phyloP scores from a whole-genome alignment of 2,329 filamentous ascomycete species.

The Xylaria sp. region DNA sequence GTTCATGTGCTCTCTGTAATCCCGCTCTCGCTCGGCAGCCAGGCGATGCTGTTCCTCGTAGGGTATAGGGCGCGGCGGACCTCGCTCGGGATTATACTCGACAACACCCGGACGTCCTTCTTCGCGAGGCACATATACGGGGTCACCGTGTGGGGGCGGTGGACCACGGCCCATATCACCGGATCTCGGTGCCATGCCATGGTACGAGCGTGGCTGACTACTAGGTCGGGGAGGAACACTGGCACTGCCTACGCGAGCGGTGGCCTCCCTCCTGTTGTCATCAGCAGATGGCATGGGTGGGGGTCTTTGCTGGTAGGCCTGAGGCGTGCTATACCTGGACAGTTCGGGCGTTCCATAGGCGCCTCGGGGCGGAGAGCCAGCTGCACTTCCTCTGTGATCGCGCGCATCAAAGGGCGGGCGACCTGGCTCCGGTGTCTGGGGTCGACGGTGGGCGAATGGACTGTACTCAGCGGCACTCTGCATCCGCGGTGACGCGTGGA shows the following conservation, averaged over 20 bases:
- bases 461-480: slow-evolving; percentile 65
- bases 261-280: slow-evolving; percentile 54
- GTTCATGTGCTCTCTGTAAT: slow-evolving; percentile 49
- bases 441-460: slow-evolving; percentile 69
- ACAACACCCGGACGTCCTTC: slow-evolving; percentile 54
- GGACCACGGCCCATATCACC: slow-evolving; percentile 58
- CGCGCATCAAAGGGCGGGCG: slow-evolving; percentile 61
- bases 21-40: slow-evolving; percentile 54
- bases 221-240: slow-evolving; percentile 59
- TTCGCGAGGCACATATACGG: slow-evolving; percentile 61
- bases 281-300: slow-evolving; percentile 59
- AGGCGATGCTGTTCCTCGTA: slow-evolving; percentile 66
- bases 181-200: slow-evolving; percentile 55
- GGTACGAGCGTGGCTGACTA: slow-evolving; percentile 64
- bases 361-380: slow-evolving; percentile 59
- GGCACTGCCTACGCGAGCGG: slow-evolving; percentile 47
- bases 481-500: slow-evolving; percentile 67
- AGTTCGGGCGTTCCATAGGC: slow-evolving; percentile 66
- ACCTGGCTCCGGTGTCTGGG: slow-evolving; percentile 77
- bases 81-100: slow-evolving; percentile 65
- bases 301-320: slow-evolving; percentile 62
- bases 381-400: slow-evolving; percentile 55
- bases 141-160: slow-evolving; percentile 46
- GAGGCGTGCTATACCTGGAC: slow-evolving; percentile 68
- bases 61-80: slow-evolving; percentile 54